Base-by-base conservation (phyloP, 176 grass and related monocot species). In the Cenchrus fungigraminus region DNA sequence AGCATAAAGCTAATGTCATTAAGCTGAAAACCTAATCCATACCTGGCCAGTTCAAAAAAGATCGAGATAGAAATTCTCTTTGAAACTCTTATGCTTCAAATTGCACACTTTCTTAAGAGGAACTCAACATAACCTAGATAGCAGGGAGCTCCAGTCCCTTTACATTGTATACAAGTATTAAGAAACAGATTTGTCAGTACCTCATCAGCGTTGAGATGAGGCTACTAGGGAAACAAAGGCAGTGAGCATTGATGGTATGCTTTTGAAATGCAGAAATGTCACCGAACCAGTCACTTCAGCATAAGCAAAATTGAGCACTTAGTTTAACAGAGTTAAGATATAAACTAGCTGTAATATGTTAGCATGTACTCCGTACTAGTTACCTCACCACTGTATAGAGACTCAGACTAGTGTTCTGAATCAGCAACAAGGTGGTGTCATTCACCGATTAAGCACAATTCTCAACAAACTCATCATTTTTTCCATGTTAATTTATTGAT, bases 241-340 rank as follows among this genome's bases (percentile, higher is more conserved):
- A 73, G 0, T 29, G 11, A 73, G n/a, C 22, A 84, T 98, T 98
- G 12, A 98, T 91, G 14, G 97, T 34, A 2, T 34, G 34, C 44
- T 46, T 46, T 46, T 46, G 8, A 46, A 46, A 46, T 46, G 44
- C 44, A 46, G 44, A 46, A 46, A 46, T 46, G 44, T 46, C 44
- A 46, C 44, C 8, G 44, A 46, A 25, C 22, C 22, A 25, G 22
- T 25, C 22, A 25, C 22, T 25, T 25, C 22, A 25, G 44, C 44
- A 46, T 46, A 46, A 46, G 4, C 4, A 46, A 46, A 46, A 46
- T 8, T 6, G 44, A 46, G 44, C 44, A 46, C 44, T 46, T 46
- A 46, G 44, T 46, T 46, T 46, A 46, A 46, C 8, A 46, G 44
- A 46, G 44, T 46, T 46, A 46, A 46, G 44, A 46, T 46, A 46